phyloP scores from a whole-genome alignment of 208 protist species.

The Hexamita inflata region DNA sequence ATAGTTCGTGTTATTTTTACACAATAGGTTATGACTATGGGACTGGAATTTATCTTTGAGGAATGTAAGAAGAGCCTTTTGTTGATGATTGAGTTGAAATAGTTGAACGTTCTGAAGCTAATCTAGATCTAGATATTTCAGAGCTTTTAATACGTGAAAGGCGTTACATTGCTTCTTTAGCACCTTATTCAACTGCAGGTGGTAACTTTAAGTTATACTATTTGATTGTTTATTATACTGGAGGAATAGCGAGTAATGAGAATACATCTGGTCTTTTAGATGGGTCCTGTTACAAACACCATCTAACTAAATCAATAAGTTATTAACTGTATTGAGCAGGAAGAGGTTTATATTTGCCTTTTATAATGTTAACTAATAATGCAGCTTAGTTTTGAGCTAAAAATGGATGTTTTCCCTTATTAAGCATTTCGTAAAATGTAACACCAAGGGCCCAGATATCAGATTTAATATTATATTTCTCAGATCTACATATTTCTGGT shows the following conservation, averaged over 20 bases:
- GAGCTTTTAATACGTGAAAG: neutral
- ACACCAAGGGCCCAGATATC: constrained; percentile 50
- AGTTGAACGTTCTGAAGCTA: too few species aligned
- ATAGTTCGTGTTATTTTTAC: neutral
- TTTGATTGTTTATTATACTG: neutral
- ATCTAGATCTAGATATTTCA: neutral
- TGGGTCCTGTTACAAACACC: neutral
- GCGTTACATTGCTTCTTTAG: neutral
- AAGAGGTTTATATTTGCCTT: constrained; percentile 14
- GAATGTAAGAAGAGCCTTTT: neutral
- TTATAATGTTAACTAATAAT: constrained; percentile 17
- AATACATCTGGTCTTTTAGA: constrained; percentile 17
- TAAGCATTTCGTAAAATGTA: constrained; percentile 35
- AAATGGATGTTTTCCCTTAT: constrained; percentile 22
- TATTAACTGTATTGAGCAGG: neutral
- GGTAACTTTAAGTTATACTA: neutral
- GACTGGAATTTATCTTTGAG: too few species aligned
- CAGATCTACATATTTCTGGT: constrained; percentile 74
- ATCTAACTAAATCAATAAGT: neutral
- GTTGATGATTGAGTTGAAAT: neutral
- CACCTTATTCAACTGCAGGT: neutral
- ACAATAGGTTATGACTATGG: neutral
- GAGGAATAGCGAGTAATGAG: neutral
- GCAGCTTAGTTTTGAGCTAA: constrained; percentile 20
- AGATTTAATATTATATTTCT: constrained; percentile 73